A percentile compares a stretch with the other conserved stretches of the same genome.
These are phyloP conservation scores for Rhododendron henanense DNA, from an alignment of 148 eudicot species.

Conservation along the genomic window DNA sequence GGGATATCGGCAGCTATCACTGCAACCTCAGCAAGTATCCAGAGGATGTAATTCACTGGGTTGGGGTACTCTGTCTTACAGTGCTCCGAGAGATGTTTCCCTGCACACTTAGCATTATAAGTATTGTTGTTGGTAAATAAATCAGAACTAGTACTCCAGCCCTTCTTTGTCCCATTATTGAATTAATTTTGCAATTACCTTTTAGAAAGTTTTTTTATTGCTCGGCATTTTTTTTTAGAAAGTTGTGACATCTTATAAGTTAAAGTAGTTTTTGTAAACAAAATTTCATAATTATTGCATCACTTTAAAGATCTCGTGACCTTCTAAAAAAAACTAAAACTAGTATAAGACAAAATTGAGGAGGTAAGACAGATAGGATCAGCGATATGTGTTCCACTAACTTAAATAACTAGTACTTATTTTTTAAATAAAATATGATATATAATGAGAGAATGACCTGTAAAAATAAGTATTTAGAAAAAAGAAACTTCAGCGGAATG, in stretches of 20 bases:
- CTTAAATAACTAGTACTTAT: too few relatives aligned
- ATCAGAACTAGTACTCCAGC: neutral
- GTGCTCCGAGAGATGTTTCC: conserved; percentile 21
- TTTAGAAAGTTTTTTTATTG: neutral
- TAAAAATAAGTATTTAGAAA: too few relatives aligned
- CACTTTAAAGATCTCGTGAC: neutral
- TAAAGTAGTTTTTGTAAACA: neutral
- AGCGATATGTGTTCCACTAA: too few relatives aligned
- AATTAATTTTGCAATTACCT: neutral
- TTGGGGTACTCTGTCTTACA: conserved; percentile 20
- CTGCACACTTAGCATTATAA: conserved; percentile 6
- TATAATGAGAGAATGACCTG: too few relatives aligned
- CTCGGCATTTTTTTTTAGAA: neutral
- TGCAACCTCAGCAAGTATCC: conserved; percentile 26
- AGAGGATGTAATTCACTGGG: conserved; percentile 15
- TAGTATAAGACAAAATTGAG: neutral
- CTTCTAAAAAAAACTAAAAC: neutral
- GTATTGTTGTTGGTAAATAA: neutral
- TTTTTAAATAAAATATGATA: too few relatives aligned
- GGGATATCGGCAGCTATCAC: conserved; percentile 30
- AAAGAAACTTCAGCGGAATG: too few relatives aligned
- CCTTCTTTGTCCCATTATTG: neutral
- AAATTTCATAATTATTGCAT: neutral
- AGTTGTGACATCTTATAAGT: neutral
- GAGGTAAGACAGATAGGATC: neutral